Base-by-base conservation (phyloP, 495 filamentous ascomycete genomes). In the Ramalina peruviana region DNA sequence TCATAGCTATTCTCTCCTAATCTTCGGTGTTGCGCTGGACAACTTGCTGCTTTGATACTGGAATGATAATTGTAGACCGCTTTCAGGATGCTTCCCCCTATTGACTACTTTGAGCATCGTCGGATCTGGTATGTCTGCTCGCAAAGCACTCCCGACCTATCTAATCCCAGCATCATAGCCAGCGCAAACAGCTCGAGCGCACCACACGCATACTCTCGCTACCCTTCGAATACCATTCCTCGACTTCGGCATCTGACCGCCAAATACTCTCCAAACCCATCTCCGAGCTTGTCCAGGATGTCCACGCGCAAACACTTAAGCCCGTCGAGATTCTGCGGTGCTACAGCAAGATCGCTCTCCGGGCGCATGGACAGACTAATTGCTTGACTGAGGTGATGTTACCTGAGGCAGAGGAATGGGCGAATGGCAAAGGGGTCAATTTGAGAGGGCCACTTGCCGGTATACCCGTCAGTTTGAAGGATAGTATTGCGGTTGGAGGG, bases 381-480 rank as follows among this genome's bases (percentile, higher is more conserved):
- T 94, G 87, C 55, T 65, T 94, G 4, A 98, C 92, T 0, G 92
- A 98, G 68, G 71, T 97, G 36, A 73, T 97, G 64, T 72, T 98
- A 11, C 72, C 78, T 0, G 80, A 79, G 41, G 88, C 90, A 0
- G 86, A 94, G 62, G 56, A 65, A n/a, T 95, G 87, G 87, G 67
- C 80, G 7, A 67, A 80, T 44, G 67, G 62, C 0, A 72, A 80
- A 13, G 33, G 45, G 1, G 70, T 94, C 45, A 86, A 95, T 56
- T 66, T 88, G 12, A 74, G 80, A 49, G 90, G 90, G 0, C 88
- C 90, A 0, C 63, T 97, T 33, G 92, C 90, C 1, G 92, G 92
- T 15, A 85, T 97, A 50, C 92, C 92, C 0, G 71, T 97, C 21
- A 87, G 81, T 20, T 58, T 98, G 50, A 98, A 97, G 61, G 90